phyloP scores from a whole-genome alignment of 495 filamentous ascomycete genomes.

The Alectoria sarmentosa region DNA sequence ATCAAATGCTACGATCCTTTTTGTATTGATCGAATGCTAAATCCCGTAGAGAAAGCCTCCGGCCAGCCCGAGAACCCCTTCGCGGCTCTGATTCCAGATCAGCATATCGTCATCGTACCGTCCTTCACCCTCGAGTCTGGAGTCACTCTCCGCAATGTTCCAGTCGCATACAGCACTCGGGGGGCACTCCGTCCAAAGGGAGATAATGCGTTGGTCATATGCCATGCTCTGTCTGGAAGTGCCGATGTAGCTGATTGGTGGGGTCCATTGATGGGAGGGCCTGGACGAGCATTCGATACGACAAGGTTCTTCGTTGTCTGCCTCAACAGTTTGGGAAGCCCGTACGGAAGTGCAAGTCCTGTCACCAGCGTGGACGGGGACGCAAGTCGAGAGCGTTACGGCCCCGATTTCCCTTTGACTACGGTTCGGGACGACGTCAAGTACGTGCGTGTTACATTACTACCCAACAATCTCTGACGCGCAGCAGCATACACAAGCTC shows the following conservation, averaged over 20 bases:
- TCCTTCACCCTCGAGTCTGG: conserved; percentile 92
- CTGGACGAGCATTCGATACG: conserved; percentile 85
- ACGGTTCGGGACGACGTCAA: conserved; percentile 94
- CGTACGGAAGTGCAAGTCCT: conserved; percentile 92
- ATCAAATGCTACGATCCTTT: background rate
- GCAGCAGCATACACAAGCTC: conserved; percentile 72
- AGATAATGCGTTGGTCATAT: conserved; percentile 95
- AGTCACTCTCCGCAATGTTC: conserved; percentile 77
- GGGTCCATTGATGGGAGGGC: conserved; percentile 86
- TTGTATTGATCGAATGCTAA: conserved; percentile 37
- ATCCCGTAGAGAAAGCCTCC: conserved; percentile 57
- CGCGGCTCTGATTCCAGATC: conserved; percentile 74
- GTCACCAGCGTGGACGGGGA: conserved; percentile 83
- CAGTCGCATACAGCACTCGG: conserved; percentile 84
- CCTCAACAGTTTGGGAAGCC: conserved; percentile 92
- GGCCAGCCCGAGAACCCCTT: conserved; percentile 89
- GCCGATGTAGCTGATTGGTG: conserved; percentile 98
- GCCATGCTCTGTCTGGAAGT: conserved; percentile 92
- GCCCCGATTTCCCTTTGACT: conserved; percentile 92
- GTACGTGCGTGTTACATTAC: conserved; percentile 40
- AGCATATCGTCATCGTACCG: conserved; percentile 77
- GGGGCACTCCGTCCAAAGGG: conserved; percentile 65
- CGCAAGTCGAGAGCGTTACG: conserved; percentile 67
- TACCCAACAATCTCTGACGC: conserved; percentile 25
- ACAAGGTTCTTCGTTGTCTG: conserved; percentile 92